Percentiles rank a stretch among this genome's conserved stretches.
Conservation (phyloP, 2,329 filamentous ascomycete genomes). For the Zymoseptoria tritici region DNA sequence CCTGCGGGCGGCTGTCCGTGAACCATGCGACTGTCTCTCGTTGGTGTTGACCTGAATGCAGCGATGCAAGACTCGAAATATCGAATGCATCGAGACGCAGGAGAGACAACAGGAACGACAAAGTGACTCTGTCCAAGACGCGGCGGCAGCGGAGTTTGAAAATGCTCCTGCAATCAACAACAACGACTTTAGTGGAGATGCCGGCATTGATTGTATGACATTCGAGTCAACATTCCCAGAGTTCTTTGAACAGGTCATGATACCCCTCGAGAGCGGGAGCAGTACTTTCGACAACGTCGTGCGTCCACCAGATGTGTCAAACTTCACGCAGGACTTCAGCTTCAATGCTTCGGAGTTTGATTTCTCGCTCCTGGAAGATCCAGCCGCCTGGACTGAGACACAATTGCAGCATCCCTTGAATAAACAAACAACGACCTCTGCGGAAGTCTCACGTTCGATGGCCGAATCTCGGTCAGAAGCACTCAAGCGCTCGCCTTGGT, state of each 20-base stretch:
- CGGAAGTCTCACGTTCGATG: too few species aligned
- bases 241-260: conserved; percentile 26
- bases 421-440: too few species aligned
- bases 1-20: too few species aligned
- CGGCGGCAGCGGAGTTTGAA: not conserved
- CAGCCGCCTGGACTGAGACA: conserved; percentile 7
- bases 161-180: not conserved
- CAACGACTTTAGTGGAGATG: not conserved
- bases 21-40: too few species aligned
- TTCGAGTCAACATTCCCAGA: conserved; percentile 18
- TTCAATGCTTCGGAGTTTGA: conserved; percentile 19
- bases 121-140: not conserved
- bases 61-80: conserved; percentile 17
- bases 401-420: not conserved
- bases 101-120: conserved; percentile 6
- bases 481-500: conserved; percentile 20
- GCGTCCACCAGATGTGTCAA: conserved; percentile 18
- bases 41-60: conserved; percentile 4
- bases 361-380: conserved; percentile 17
- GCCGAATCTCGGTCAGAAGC: conserved; percentile 12
- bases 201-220: not conserved
- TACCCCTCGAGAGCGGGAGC: conserved; percentile 13
- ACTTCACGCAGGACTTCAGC: conserved; percentile 21
- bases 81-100: conserved; percentile 19
- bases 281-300: conserved; percentile 1